Evolutionary conservation across 1,139 yeast genomes (phyloP).

Genomic region (Zhuliangozyma blackwelliae): DNA sequence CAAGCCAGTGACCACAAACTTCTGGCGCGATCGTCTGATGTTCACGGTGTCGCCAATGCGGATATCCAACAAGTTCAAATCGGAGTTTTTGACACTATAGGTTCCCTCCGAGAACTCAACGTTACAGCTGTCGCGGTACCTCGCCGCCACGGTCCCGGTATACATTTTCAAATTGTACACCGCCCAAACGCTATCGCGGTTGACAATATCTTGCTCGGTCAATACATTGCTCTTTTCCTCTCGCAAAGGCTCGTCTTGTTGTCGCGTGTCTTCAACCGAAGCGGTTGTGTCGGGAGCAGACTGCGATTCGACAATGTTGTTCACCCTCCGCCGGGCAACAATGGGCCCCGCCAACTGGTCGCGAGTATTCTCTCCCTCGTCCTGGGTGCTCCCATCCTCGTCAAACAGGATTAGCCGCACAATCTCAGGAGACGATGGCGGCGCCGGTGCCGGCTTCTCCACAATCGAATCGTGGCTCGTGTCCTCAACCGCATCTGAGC

Average conservation of each 20-base stretch:
- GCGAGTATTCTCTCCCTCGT: background rate
- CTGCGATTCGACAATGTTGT: slow-evolving; percentile 10
- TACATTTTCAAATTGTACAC: slow-evolving; percentile 32
- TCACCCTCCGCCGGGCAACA: slow-evolving; percentile 7
- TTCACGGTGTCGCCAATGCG: slow-evolving; percentile 32
- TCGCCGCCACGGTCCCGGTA: slow-evolving; percentile 22
- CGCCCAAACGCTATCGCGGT: slow-evolving; percentile 33
- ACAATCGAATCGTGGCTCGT: slow-evolving; percentile 1
- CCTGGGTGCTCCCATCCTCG: too few species aligned
- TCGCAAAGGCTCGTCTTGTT: slow-evolving; percentile 11
- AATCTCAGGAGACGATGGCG: slow-evolving; percentile 8
- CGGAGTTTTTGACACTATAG: slow-evolving; percentile 23
- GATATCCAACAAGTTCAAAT: slow-evolving; percentile 30
- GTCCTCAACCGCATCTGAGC: slow-evolving; percentile 7
- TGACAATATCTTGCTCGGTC: slow-evolving; percentile 15
- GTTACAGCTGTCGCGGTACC: slow-evolving; percentile 22
- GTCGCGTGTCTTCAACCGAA: background rate
- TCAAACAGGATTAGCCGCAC: background rate
- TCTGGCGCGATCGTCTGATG: slow-evolving; percentile 12
- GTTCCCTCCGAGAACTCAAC: slow-evolving; percentile 33
- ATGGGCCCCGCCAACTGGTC: slow-evolving; percentile 3
- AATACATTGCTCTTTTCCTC: slow-evolving; percentile 18
- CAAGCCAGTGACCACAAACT: slow-evolving; percentile 46
- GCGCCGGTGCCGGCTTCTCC: background rate
- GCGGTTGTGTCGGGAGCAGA: slow-evolving; percentile 1